Base-by-base conservation (phyloP, 2,329 filamentous ascomycete species). In the Blastomyces gilchristii region DNA sequence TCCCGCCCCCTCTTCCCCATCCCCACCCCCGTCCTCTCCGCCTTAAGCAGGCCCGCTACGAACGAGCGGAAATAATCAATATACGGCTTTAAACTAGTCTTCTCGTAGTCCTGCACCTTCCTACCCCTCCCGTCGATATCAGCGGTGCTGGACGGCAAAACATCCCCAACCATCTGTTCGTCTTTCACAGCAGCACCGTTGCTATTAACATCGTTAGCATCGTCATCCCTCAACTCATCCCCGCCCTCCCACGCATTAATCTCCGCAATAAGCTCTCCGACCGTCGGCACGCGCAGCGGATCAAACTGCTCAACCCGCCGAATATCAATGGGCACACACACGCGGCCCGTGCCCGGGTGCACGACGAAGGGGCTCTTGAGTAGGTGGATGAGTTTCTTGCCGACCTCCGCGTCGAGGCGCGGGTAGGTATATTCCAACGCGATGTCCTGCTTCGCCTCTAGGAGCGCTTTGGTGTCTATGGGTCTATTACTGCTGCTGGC, bases 351-450 rank as follows among this genome's bases (percentile, higher is more conserved):
- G 22, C 91, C 91, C 0, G 94, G 94, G 74, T 99, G 94, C 47
- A 99, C 87, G 65, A 97, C 93, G 72, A 99, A 99, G 0, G 94
- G 94, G 66, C 88, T 92, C 75, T 99, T 99, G 69, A 99, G 86
- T 82, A 99, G 85, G 82, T 99, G 94, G 79, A 97, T 97, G 63
- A 96, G 85, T 74, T 97, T 96, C 81, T 97, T 97, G 72, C 89
- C 94, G 73, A 99, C 94, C 76, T 96, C 91, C 65, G 94, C 92
- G 80, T 99, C 94, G 62, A 99, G 88, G 49, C 94, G 88, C 2
- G 94, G 94, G 76, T 99, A 99, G 7, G 94, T 97, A 78, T 99
- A 97, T 77, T 99, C 94, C 39, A 99, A 84, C 3, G 97, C 87
- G 65, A 99, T 89, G 72, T 97, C 94, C 74, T 97, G 91, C 77